phyloP scores from a whole-genome alignment of 306 rosid species.

The Ochetophila trinervis region DNA sequence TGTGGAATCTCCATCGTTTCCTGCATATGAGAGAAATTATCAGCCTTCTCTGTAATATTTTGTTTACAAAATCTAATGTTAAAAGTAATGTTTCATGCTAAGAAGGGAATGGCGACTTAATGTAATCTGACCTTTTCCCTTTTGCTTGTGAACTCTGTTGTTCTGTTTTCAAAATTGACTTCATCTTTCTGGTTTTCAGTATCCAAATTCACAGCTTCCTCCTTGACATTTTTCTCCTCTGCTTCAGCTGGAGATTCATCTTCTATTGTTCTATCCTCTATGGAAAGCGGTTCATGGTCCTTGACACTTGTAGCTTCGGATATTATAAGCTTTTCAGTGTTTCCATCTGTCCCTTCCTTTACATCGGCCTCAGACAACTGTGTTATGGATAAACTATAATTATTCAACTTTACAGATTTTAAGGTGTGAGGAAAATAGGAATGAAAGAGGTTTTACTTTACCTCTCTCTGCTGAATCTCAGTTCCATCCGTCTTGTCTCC shows the following conservation, averaged over 20 bases:
- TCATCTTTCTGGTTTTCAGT: constrained; percentile 6
- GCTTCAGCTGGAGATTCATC: constrained; percentile 10
- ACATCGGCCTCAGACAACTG: constrained; percentile 18
- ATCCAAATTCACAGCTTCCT: constrained; percentile 5
- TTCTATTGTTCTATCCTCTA: constrained; percentile 2
- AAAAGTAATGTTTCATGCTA: not conserved
- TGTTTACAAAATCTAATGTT: not conserved
- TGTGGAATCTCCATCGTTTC: constrained; percentile 18
- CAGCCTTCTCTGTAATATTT: too few species aligned
- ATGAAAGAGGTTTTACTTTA: not conserved
- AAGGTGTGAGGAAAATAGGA: not conserved
- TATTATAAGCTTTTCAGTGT: constrained; percentile 4
- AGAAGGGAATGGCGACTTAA: not conserved
- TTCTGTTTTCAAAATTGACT: not conserved
- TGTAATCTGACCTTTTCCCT: constrained; percentile 21
- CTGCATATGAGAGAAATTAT: constrained; percentile 21
- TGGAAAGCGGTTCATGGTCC: not conserved
- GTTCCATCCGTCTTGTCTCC: constrained; percentile 9
- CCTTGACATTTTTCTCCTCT: constrained; percentile 6
- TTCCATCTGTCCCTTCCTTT: not conserved
- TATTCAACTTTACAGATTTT: not conserved
- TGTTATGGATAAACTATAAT: not conserved
- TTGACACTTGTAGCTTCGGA: not conserved
- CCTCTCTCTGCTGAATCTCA: not conserved
- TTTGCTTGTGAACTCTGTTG: not conserved